Percentiles rank a stretch among this genome's conserved stretches.
Conservation (phyloP, 129 eudicot genomes). For the Tagetes erecta region DNA sequence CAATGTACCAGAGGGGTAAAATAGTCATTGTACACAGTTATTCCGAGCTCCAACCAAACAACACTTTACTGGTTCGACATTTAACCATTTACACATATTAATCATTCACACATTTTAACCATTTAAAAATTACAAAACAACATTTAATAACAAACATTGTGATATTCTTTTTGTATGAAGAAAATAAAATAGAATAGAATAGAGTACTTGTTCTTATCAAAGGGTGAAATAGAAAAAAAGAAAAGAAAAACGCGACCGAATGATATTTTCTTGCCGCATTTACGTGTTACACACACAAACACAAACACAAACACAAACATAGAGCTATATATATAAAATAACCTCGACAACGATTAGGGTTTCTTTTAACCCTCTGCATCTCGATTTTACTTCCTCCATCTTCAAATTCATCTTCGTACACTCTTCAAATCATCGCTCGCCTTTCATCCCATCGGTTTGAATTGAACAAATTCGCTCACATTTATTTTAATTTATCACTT, state of each 20-base stretch:
- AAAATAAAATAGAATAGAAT: too few species aligned
- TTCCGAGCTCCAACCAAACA: too few species aligned
- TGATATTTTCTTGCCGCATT: background rate
- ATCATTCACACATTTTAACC: too few species aligned
- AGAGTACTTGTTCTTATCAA: background rate
- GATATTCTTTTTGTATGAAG: too few species aligned
- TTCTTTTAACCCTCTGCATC: conserved; percentile 35
- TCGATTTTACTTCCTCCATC: conserved; percentile 25
- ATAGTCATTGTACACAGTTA: too few species aligned
- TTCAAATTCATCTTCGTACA: conserved; percentile 21
- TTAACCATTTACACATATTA: too few species aligned
- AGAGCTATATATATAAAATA: conserved; percentile 11
- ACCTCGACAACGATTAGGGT: conserved; percentile 32
- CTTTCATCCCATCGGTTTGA: conserved; percentile 15
- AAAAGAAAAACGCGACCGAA: background rate
- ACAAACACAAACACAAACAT: background rate
- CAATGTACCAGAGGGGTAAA: too few species aligned
- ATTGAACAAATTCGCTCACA: conserved; percentile 3
- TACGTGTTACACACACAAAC: conserved; percentile 21
- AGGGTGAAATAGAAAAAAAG: background rate
- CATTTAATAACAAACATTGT: too few species aligned
- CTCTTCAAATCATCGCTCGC: conserved; percentile 11
- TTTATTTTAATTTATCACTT: conserved; percentile 20
- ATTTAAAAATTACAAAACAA: too few species aligned
- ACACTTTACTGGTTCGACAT: too few species aligned